These are phyloP conservation scores for Tetragonia tetragonoides DNA, from an alignment of 148 eudicot species.

Conservation along the genomic window DNA sequence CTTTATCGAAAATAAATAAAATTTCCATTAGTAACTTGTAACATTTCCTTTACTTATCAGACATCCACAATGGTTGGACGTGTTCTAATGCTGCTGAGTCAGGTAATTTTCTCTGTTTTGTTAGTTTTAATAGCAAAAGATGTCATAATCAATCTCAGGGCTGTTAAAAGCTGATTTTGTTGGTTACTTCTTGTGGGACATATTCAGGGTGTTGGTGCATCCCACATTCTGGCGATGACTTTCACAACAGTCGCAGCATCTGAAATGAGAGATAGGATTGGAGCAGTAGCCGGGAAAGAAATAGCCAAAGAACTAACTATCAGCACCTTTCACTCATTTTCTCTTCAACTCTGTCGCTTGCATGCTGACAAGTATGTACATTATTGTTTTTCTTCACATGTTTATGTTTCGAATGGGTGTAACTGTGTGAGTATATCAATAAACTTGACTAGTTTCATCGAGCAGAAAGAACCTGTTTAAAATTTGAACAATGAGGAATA, in stretches of 20 bases:
- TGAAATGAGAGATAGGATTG: conserved; percentile 93
- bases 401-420: not conserved
- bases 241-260: conserved; percentile 98
- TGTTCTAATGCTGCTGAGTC: conserved; percentile 67
- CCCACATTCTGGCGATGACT: conserved; percentile 95
- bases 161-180: conserved; percentile 9
- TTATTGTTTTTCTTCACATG: not conserved
- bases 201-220: conserved; percentile 71
- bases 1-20: too few relatives aligned
- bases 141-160: not conserved
- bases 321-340: conserved; percentile 96
- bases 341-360: conserved; percentile 81
- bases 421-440: not conserved
- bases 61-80: conserved; percentile 99
- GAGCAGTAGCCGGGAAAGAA: conserved; percentile 79
- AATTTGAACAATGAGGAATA: not conserved
- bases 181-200: conserved; percentile 3
- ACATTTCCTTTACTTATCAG: conserved; percentile 37
- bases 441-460: conserved; percentile 9
- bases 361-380: conserved; percentile 93
- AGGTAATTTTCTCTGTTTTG: conserved; percentile 44
- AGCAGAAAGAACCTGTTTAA: conserved; percentile 5
- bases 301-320: conserved; percentile 73
- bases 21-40: conserved; percentile 2
- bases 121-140: not conserved